phyloP scores from a whole-genome alignment of 2,329 filamentous ascomycete genomes.

The Onygena corvina region DNA sequence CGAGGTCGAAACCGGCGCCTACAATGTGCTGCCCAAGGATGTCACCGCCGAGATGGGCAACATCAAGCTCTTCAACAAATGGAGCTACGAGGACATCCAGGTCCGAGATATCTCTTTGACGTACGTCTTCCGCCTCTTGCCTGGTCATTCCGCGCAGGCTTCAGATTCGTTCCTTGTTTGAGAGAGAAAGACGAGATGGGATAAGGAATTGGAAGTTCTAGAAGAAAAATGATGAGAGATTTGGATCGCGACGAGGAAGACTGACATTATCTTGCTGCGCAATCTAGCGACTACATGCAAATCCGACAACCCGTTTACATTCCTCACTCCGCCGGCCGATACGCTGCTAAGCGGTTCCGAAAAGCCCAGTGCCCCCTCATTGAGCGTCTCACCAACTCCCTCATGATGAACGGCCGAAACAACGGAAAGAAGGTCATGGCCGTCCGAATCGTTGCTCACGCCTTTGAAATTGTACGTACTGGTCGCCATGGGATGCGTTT shows the following conservation, averaged over 20 bases:
- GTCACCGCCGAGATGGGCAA: constrained; percentile 77
- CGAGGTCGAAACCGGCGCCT: constrained; percentile 57
- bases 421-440: constrained; percentile 99
- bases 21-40: constrained; percentile 83
- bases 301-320: constrained; percentile 98
- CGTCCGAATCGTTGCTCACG: constrained; percentile 95
- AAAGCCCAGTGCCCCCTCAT: constrained; percentile 99
- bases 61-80: constrained; percentile 97
- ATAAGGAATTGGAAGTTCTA: not conserved
- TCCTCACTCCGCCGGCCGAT: constrained; percentile 96
- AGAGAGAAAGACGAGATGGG: not conserved
- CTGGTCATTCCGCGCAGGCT: not conserved
- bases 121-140: constrained; percentile 49
- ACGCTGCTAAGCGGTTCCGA: constrained; percentile 99
- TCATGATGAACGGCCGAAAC: constrained; percentile 99
- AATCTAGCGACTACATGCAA: constrained; percentile 90
- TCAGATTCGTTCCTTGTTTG: not conserved
- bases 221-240: not conserved
- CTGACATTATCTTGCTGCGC: not conserved
- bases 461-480: constrained; percentile 93
- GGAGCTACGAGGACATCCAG: constrained; percentile 97
- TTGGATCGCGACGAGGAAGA: not conserved
- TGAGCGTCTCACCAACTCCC: constrained; percentile 99
- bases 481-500: not conserved
- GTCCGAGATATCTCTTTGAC: constrained; percentile 99